Evolutionary conservation across 768 basidiomycete species (phyloP).

Genomic region (Boletus rubroflammeus): DNA sequence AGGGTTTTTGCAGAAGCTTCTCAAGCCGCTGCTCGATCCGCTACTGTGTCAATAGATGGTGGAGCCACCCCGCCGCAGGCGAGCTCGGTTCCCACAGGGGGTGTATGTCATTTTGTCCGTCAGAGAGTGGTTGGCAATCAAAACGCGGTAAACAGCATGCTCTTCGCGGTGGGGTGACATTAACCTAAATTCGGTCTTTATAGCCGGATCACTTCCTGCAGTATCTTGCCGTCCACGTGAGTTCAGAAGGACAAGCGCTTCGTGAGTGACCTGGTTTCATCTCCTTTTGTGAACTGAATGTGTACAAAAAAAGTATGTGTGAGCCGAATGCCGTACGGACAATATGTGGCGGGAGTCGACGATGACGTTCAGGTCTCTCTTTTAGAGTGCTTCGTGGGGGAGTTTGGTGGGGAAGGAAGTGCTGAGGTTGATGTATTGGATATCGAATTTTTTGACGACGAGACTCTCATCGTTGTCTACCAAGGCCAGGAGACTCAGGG

Average conservation of each 20-base stretch:
- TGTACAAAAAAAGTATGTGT: slow-evolving; percentile 51
- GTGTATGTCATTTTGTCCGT: slow-evolving; percentile 40
- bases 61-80: slow-evolving; percentile 30
- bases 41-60: slow-evolving; percentile 37
- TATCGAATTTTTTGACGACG: slow-evolving; percentile 78
- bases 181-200: slow-evolving; percentile 27
- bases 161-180: slow-evolving; percentile 21
- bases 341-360: slow-evolving; percentile 36
- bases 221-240: slow-evolving; percentile 49
- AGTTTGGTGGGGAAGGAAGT: slow-evolving; percentile 31
- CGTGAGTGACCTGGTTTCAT: slow-evolving; percentile 40
- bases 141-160: slow-evolving; percentile 47
- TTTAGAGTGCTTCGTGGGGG: slow-evolving; percentile 45
- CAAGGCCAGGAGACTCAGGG: slow-evolving; percentile 46
- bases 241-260: slow-evolving; percentile 38
- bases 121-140: slow-evolving; percentile 48
- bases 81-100: slow-evolving; percentile 30
- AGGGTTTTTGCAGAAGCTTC: slow-evolving; percentile 60
- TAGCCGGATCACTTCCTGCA: slow-evolving; percentile 46
- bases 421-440: slow-evolving; percentile 54
- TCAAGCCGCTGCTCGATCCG: slow-evolving; percentile 60
- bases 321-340: slow-evolving; percentile 48
- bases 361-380: slow-evolving; percentile 44
- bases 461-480: slow-evolving; percentile 61
- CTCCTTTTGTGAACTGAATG: slow-evolving; percentile 30